These are phyloP conservation scores for Pholiota molesta DNA, from an alignment of 768 basidiomycete species.

Conservation along the genomic window DNA sequence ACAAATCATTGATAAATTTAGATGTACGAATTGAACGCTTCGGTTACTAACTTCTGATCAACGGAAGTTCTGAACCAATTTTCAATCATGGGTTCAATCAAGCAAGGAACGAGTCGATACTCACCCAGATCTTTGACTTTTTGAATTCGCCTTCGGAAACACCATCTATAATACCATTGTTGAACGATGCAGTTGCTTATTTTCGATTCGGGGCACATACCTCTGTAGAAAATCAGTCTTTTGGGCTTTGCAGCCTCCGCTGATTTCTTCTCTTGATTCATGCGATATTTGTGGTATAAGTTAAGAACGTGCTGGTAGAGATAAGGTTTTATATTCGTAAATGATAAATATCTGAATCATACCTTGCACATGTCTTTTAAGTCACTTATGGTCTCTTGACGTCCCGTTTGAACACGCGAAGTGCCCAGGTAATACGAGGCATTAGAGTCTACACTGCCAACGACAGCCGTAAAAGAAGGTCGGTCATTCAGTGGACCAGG, in stretches of 20 bases:
- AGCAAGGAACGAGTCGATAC: conserved; percentile 16
- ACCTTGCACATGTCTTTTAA: conserved; percentile 66
- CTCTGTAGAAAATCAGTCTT: conserved; percentile 76
- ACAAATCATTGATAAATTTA: not conserved
- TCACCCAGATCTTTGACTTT: conserved; percentile 32
- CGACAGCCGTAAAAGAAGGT: conserved; percentile 80
- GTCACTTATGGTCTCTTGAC: conserved; percentile 78
- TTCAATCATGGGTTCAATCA: not conserved
- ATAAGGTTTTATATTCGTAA: too few relatives aligned
- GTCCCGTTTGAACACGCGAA: conserved; percentile 63
- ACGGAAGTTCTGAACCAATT: conserved; percentile 51
- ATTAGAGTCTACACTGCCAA: conserved; percentile 74
- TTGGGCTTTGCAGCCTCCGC: conserved; percentile 57
- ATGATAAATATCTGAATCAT: conserved; percentile 3
- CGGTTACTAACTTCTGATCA: conserved; percentile 50
- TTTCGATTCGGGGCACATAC: conserved; percentile 35
- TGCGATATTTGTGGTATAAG: conserved; percentile 58
- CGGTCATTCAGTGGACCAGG: conserved; percentile 76
- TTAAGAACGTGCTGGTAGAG: conserved; percentile 51
- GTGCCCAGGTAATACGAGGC: conserved; percentile 67
- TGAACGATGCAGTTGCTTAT: not conserved
- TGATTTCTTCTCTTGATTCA: conserved; percentile 44
- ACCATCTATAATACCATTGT: conserved; percentile 38
- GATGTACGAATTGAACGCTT: too few relatives aligned
- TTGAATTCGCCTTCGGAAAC: conserved; percentile 57